These are phyloP conservation scores for Colletotrichum australisinense DNA, from an alignment of 2,329 filamentous ascomycete species.

Conservation along the genomic window DNA sequence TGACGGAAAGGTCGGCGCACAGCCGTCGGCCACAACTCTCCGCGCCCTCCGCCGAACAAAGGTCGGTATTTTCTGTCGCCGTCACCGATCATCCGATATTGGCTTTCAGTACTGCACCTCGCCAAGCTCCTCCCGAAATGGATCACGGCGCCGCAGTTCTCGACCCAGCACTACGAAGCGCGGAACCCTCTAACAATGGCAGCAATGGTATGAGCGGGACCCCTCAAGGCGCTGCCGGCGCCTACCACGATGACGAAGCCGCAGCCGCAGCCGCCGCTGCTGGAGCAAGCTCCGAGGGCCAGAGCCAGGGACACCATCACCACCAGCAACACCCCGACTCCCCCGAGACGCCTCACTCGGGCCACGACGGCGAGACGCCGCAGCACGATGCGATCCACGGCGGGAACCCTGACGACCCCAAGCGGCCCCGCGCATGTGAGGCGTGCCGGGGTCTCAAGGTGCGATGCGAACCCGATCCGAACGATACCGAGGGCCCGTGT, in stretches of 20 bases:
- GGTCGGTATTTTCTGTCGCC: conserved; percentile 34
- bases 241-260: conserved; percentile 1
- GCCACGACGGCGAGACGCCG: conserved; percentile 27
- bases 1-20: conserved; percentile 32
- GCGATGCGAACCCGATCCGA: conserved; percentile 81
- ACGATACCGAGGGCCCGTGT: conserved; percentile 72
- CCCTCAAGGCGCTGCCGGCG: neutral
- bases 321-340: conserved; percentile 9
- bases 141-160: conserved; percentile 28
- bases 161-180: conserved; percentile 33
- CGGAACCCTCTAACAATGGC: neutral
- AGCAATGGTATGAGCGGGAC: neutral
- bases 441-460: conserved; percentile 83
- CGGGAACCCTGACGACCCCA: conserved; percentile 59
- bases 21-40: neutral
- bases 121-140: conserved; percentile 20
- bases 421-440: conserved; percentile 79
- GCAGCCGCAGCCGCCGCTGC: neutral
- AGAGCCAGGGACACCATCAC: conserved; percentile 10
- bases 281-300: neutral
- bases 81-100: conserved; percentile 32
- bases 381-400: conserved; percentile 23
- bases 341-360: conserved; percentile 25
- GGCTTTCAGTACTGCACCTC: conserved; percentile 11
- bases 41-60: neutral